Base-by-base conservation (phyloP, 2,329 filamentous ascomycete genomes). In the Aureobasidium subglaciale region DNA sequence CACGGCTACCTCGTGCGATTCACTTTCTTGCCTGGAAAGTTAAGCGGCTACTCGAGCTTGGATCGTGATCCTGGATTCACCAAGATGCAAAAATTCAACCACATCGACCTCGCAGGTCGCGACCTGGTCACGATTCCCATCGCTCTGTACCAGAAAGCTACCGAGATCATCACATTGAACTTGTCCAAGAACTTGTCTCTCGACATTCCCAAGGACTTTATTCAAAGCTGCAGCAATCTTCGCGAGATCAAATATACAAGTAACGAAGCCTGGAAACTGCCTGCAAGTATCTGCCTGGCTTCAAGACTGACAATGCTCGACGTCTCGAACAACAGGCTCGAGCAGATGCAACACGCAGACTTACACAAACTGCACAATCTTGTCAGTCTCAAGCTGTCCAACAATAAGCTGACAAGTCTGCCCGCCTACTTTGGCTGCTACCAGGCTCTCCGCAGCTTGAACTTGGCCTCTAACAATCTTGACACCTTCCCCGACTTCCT, bases 1-100 rank as follows among this genome's bases (percentile, higher is more conserved):
- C 96, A 97, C 70, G 95, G 91, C 68, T 99, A 97, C 64, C 80
- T 99, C 11, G 95, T 91, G 67, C 88, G 93, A 5, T 97, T 99
- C 73, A 90, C 93, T 58, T 99, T 99, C 71, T 77, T 96, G 57
- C 91, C 92, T 15, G 86, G 88, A 18, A 88, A 92, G 65, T 87
- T 96, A 69, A 91, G 85, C 68, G 90, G 91, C 46, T 91, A 75
- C 60, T 75, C 85, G 40, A 83, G 80, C 58, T 77, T 88, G 22
- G 86, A 91, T 61, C 78, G 78, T 60, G 92, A 97, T 64, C 81
- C 90, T 48, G 87, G 86, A 24, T 83, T 95, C 60, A 84, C 82
- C 66, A 90, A 90, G 65, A 83, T 87, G 69, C 86, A 91, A 63
- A 96, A 96, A 67, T 90, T 93, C 72, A 96, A 87, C 68, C 90